Base-by-base conservation (phyloP, 2,329 filamentous ascomycete genomes). In the Curvularia eragrostidis region DNA sequence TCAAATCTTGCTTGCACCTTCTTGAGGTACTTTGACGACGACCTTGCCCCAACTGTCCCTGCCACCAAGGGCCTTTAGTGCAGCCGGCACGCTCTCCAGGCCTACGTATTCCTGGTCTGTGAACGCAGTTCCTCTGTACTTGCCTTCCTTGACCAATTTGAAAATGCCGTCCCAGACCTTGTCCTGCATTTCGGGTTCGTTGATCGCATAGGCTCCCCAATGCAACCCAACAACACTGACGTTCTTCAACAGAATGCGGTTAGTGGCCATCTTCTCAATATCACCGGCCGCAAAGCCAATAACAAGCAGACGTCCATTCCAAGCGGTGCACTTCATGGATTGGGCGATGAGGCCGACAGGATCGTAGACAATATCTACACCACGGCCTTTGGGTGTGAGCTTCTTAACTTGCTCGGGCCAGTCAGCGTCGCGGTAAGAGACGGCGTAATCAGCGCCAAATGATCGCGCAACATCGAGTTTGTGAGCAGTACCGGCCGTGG, bases 31-130 rank as follows among this genome's bases (percentile, higher is more conserved):
- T 78, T 91, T 91, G 19, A 97, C 89, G 1, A 97, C 91, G 0
- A 98, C 94, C 83, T 98, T 98, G 0, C 94, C 94, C 94, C 94
- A 98, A 1, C 93, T 97, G 49, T 90, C 91, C 58, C 94, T 83
- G 1, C 87, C 86, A 1, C 91, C 93, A 54, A 98, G 78, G 2
- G 90, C 90, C 68, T 89, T 82, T 69, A 98, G 76, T 0, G 93
- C 93, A 59, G 85, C 85, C 0, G 90, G 89, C 26, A 97, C 85
- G 56, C 83, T 88, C 68, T 96, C 92, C 53, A 98, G 78, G 0
- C 94, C 94, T 13, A 90, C 86, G 77, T 93, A 97, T 69, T 89
- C 87, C 76, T 88, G 85, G 72, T 96, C 93, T 2, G 85, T 88
- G 73, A 92, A 98, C 58, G 90, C 89, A 0, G 93, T 97, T 0